These are phyloP conservation scores for Trichomonas vaginalis DNA, from an alignment of 208 protist genomes.

Conservation along the genomic window DNA sequence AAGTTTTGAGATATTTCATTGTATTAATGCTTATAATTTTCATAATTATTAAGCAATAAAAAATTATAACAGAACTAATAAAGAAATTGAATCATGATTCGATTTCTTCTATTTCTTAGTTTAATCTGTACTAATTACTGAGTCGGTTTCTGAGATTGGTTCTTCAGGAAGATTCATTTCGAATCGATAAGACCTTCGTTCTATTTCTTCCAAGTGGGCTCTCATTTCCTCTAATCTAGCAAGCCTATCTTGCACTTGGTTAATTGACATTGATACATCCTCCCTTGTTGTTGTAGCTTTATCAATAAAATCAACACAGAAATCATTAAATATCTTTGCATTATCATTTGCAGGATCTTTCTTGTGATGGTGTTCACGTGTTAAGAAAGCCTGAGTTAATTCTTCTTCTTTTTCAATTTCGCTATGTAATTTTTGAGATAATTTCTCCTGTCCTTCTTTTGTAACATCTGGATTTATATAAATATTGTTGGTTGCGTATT, in stretches of 20 bases:
- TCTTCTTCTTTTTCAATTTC: neutral
- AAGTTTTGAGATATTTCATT: too few relatives aligned
- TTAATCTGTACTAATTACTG: neutral
- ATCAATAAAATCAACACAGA: constrained; percentile 10
- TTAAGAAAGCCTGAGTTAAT: neutral
- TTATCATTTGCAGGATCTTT: neutral
- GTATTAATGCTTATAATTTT: too few relatives aligned
- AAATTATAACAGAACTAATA: too few relatives aligned
- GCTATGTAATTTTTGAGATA: neutral
- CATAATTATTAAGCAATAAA: too few relatives aligned
- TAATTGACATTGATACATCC: neutral
- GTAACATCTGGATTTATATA: neutral
- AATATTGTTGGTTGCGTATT: neutral
- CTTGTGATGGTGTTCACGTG: neutral
- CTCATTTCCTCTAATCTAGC: neutral
- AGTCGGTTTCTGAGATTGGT: neutral
- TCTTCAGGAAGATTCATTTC: constrained; percentile 5
- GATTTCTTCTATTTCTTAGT: too few relatives aligned
- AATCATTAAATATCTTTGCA: neutral
- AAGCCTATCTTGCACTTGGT: neutral
- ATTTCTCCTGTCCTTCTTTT: neutral
- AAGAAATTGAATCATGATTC: too few relatives aligned
- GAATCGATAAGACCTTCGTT: neutral
- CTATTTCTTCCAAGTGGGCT: neutral
- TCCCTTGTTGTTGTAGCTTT: neutral